Percentiles rank a stretch among this genome's conserved stretches.
These are phyloP conservation scores for Biscogniauxia marginata DNA, from an alignment of 2,329 filamentous ascomycete genomes.

Conservation along the genomic window DNA sequence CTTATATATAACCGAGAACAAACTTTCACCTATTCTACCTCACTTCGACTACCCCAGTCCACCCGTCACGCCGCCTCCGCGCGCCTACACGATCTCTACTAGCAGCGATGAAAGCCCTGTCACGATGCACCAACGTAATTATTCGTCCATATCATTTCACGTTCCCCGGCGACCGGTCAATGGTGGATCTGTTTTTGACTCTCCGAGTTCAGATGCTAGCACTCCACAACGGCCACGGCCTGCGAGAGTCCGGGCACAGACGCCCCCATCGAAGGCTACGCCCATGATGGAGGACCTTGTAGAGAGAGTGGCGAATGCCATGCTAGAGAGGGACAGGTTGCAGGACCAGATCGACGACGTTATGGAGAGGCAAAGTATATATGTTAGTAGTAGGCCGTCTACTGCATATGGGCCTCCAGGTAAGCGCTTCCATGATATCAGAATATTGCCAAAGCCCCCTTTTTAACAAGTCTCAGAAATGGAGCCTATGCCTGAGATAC, in stretches of 20 bases:
- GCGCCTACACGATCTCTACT: slow-evolving; percentile 35
- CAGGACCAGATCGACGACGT: slow-evolving; percentile 60
- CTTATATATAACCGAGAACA: slow-evolving; percentile 46
- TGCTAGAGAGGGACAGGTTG: slow-evolving; percentile 58
- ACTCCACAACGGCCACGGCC: slow-evolving; percentile 45
- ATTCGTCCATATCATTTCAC: slow-evolving; percentile 56
- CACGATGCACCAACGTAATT: slow-evolving; percentile 42
- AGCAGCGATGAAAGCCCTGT: slow-evolving; percentile 36
- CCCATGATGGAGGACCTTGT: slow-evolving; percentile 51
- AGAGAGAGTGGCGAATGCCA: slow-evolving; percentile 54
- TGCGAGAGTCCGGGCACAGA: slow-evolving; percentile 44
- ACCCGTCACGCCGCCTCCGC: slow-evolving; percentile 40
- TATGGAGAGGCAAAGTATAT: slow-evolving; percentile 60
- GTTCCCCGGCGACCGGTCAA: slow-evolving; percentile 47
- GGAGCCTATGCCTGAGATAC: slow-evolving; percentile 55
- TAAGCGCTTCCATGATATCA: slow-evolving; percentile 17
- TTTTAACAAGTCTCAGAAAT: slow-evolving; percentile 33
- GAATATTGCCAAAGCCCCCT: slow-evolving; percentile 13
- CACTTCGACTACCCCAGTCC: slow-evolving; percentile 43
- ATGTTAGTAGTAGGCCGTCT: slow-evolving; percentile 51
- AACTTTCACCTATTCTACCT: slow-evolving; percentile 56
- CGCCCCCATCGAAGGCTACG: slow-evolving; percentile 32
- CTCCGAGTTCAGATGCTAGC: slow-evolving; percentile 30
- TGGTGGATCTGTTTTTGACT: slow-evolving; percentile 34
- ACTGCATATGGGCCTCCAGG: slow-evolving; percentile 45